phyloP scores from a whole-genome alignment of 805 yeast genomes.

The Yarrowia osloensis region DNA sequence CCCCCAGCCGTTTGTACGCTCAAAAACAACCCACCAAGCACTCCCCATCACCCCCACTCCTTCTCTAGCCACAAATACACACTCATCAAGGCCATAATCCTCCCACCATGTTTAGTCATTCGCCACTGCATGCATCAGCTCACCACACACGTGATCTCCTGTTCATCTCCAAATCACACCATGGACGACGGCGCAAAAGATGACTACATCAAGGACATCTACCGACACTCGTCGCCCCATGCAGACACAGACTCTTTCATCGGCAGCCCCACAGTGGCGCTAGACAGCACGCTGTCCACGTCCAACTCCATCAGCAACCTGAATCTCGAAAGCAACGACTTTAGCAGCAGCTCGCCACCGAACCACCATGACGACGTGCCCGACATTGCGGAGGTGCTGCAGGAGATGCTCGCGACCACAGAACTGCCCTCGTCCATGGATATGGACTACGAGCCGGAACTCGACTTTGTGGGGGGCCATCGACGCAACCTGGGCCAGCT shows the following conservation, averaged over 20 bases:
- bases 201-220: conserved; percentile 28
- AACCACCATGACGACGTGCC: conserved; percentile 8
- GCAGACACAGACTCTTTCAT: conserved; percentile 3
- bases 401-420: conserved; percentile 14
- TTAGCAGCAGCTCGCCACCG: background rate
- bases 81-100: too few species aligned
- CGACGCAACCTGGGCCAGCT: conserved; percentile 14
- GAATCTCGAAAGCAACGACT: background rate
- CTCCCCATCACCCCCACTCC: too few species aligned
- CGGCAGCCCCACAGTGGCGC: conserved; percentile 10
- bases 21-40: too few species aligned
- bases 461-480: conserved; percentile 21
- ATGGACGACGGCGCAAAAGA: conserved; percentile 8
- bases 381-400: conserved; percentile 10
- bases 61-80: too few species aligned
- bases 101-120: too few species aligned
- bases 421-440: background rate
- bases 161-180: background rate
- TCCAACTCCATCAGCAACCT: conserved; percentile 16
- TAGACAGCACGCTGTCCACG: background rate
- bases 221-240: conserved; percentile 14
- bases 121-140: background rate
- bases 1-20: too few species aligned
- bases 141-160: conserved; percentile 1
- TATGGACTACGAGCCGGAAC: conserved; percentile 23